Base-by-base conservation (phyloP, 2,329 filamentous ascomycete genomes). In the Fusarium cicatricum region DNA sequence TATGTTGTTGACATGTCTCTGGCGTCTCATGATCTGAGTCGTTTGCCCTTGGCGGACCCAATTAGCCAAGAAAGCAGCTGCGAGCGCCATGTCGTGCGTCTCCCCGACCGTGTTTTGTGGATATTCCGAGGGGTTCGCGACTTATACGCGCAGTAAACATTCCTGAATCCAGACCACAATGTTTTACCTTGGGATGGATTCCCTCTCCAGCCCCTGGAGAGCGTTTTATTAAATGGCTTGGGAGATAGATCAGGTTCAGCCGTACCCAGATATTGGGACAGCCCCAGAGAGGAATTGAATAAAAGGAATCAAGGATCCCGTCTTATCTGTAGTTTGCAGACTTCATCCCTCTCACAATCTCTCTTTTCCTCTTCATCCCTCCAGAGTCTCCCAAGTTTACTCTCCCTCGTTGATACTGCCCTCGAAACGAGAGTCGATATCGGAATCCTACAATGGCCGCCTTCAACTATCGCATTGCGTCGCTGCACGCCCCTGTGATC, bases 401-500 rank as follows among this genome's bases (percentile, higher is more conserved):
- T 11, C 31, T n/a, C 28, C 31, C 45, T 48, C 21, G 26, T 21
- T 15, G 28, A 19, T 26, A 26, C 23, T 32, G 11, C 29, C 29
- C 29, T 10, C 11, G 6, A 10, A 26, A 26, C 23, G 9, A 40
- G 19, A 33, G n/a, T n/a, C 26, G 16, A 38, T 44, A 39, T 11
- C 3, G 14, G 34, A 12, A 32, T 23, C 11, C 9, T n/a, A 55
- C 23, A 37, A 69, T 69, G 65, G 41, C 52, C 8, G 56, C 61
- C 36, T 58, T 44, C 49, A 52, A 14, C 16, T 50, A 60, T 42
- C 55, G 45, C n/a, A 38, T 54, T 47, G 60, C 60, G 47, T 64
- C 60, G 33, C 50, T 56, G 15, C 65, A 71, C 58, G 48, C 58
- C 28, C 70, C 70, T 15, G 40, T 47, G 8, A 52, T 70, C 15